Percentiles rank a stretch among this genome's conserved stretches.
Evolutionary conservation across 208 protist species (phyloP).

Genomic region (Leishmania major): DNA sequence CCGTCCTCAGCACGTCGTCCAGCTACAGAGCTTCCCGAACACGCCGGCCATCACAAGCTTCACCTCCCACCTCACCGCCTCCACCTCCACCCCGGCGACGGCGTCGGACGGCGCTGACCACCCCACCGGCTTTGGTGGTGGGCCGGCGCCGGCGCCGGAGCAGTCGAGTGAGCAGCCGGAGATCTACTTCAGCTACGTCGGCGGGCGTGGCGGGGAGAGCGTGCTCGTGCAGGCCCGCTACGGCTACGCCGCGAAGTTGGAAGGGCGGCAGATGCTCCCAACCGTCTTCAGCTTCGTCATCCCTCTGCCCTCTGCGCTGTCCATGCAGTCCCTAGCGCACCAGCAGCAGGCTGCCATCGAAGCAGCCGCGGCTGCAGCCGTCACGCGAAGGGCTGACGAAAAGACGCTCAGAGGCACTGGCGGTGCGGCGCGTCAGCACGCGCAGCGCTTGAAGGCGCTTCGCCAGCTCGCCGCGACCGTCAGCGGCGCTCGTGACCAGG

Average conservation of each 20-base stretch:
- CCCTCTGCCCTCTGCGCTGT: slow-evolving; percentile 49
- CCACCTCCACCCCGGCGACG: neutral
- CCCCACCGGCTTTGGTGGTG: neutral
- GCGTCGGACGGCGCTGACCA: slow-evolving; percentile 1
- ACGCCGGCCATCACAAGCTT: slow-evolving; percentile 68
- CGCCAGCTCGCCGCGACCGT: slow-evolving; percentile 28
- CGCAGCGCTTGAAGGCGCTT: slow-evolving; percentile 34
- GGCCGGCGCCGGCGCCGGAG: slow-evolving; percentile 23
- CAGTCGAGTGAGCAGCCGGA: slow-evolving; percentile 44
- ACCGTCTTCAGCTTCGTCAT: slow-evolving; percentile 48
- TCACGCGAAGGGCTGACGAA: slow-evolving; percentile 6
- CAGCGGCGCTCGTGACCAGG: slow-evolving; percentile 24
- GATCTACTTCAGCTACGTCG: slow-evolving; percentile 61
- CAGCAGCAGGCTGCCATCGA: slow-evolving; percentile 49
- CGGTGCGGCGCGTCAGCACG: slow-evolving; percentile 17
- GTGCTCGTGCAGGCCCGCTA: slow-evolving; percentile 70
- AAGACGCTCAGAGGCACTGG: slow-evolving; percentile 1
- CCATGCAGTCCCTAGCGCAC: slow-evolving; percentile 50
- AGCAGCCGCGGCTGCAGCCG: slow-evolving; percentile 19
- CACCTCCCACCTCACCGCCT: slow-evolving; percentile 36
- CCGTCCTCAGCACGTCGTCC: slow-evolving; percentile 52
- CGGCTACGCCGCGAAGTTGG: slow-evolving; percentile 67
- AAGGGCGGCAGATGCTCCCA: slow-evolving; percentile 54
- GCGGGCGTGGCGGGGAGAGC: slow-evolving; percentile 68
- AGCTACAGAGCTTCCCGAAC: slow-evolving; percentile 70